phyloP scores from a whole-genome alignment of 2,329 filamentous ascomycete genomes.

The Colletotrichum gloeosporioides region DNA sequence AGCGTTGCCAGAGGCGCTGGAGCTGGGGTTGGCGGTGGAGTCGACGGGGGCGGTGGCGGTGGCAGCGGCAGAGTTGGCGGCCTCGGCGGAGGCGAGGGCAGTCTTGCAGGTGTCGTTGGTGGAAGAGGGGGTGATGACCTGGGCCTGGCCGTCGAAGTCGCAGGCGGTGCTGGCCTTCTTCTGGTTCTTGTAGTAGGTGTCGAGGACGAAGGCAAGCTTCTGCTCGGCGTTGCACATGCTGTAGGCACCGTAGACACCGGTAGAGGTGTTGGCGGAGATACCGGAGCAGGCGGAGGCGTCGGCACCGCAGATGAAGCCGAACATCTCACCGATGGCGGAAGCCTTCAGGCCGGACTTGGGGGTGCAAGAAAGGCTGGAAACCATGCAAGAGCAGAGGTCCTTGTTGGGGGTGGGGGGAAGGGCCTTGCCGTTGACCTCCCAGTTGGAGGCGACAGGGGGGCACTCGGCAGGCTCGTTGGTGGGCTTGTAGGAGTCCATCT shows the following conservation, averaged over 20 bases:
- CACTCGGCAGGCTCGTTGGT: constrained; percentile 75
- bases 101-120: constrained; percentile 59
- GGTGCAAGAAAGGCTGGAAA: constrained; percentile 72
- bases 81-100: constrained; percentile 68
- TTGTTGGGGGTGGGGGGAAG: constrained; percentile 86
- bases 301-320: constrained; percentile 74
- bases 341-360: constrained; percentile 62
- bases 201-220: constrained; percentile 76
- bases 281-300: constrained; percentile 65
- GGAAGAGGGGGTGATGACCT: constrained; percentile 52
- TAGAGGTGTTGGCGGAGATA: constrained; percentile 70
- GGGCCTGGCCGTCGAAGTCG: constrained; percentile 72
- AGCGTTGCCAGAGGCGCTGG: constrained; percentile 15
- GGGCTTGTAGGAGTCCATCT: constrained; percentile 73
- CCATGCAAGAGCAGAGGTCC: constrained; percentile 86
- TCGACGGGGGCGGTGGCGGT: constrained; percentile 48
- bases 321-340: constrained; percentile 70
- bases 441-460: constrained; percentile 68
- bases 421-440: constrained; percentile 68
- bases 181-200: constrained; percentile 72
- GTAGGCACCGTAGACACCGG: constrained; percentile 77
- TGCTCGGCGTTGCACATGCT: constrained; percentile 75
- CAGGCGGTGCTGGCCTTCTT: constrained; percentile 65
- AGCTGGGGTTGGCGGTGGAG: constrained; percentile 30
- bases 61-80: constrained; percentile 52